Base-by-base conservation (phyloP, 2,329 filamentous ascomycete species). In the Colletotrichum karsti region DNA sequence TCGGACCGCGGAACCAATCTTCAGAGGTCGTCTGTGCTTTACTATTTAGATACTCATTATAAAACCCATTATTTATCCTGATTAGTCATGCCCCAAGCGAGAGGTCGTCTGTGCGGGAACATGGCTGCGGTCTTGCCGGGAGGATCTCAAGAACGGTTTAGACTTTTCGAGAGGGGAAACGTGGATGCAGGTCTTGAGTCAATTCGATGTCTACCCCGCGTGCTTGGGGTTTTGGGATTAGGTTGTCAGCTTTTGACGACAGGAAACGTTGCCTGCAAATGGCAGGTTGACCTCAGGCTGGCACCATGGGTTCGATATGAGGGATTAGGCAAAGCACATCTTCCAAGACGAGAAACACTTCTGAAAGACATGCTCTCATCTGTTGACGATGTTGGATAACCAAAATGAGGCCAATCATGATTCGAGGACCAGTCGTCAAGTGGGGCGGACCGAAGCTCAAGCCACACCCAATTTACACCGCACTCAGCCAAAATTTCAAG, bases 401-500 rank as follows among this genome's bases (percentile, higher is more conserved):
- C 48, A 53, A 28, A 35, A 9, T 35, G 15, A 33, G 28, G 33
- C 33, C 18, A 46, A 24, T 24, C 4, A 24, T 8, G 42, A 24
- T 7, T 18, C 12, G 26, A 18, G 46, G 55, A 28, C 41, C 9
- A 20, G 53, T 37, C 60, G 46, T 53, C 10, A 50, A 51, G 61
- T 68, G 65, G 65, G 65, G 54, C 53, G 3, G 0, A 22, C 20
- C 28, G 54, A 59, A 64, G 65, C 65, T 68, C 42, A 50, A 68
- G 65, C 60, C 60, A 68, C 61, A 68, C 60, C 39, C 65, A 68
- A 68, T 48, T 59, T 54, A 39, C 65, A 68, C 65, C 20, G 46
- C 54, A 68, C 18, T n/a, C 42, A 37, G 35, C 33, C 42, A 28
- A 28, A 41, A 53, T 46, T 64, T 64, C 28, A 24, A 59, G 28